These are phyloP conservation scores for Vitis hybrid DNA, from an alignment of 177 flowering plant genomes.

Conservation along the genomic window DNA sequence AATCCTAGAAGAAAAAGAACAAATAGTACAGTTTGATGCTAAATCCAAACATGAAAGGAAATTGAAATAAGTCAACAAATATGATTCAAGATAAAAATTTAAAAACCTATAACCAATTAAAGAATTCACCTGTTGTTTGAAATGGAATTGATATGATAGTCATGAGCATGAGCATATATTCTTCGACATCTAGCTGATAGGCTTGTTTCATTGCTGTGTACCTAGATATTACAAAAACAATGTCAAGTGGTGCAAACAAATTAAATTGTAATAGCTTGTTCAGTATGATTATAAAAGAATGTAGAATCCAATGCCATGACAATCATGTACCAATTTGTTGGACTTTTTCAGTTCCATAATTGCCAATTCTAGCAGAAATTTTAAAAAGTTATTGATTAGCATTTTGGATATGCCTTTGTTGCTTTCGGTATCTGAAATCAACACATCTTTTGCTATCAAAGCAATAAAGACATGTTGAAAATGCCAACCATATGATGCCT, in stretches of 20 bases:
- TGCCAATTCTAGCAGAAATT: too few relatives aligned
- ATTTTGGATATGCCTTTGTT: too few relatives aligned
- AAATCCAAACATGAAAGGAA: neutral
- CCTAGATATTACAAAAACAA: conserved; percentile 31
- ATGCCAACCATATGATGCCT: too few relatives aligned
- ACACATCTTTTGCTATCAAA: too few relatives aligned
- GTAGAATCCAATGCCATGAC: neutral
- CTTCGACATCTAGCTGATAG: conserved; percentile 81
- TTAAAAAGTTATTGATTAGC: too few relatives aligned
- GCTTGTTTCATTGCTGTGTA: conserved; percentile 70
- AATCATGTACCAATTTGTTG: neutral
- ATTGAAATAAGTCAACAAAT: neutral
- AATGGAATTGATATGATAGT: conserved; percentile 89
- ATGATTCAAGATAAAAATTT: too few relatives aligned
- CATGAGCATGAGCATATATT: conserved; percentile 91
- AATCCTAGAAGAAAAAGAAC: neutral
- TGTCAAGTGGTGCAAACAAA: neutral
- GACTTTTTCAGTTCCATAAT: too few relatives aligned
- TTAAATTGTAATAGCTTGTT: neutral
- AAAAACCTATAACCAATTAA: neutral
- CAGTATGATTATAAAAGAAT: too few relatives aligned
- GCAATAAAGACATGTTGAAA: too few relatives aligned
- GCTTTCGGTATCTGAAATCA: too few relatives aligned
- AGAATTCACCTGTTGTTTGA: conserved; percentile 79
- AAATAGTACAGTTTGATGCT: neutral